Percentiles rank a stretch among this genome's conserved stretches.
phyloP scores from a whole-genome alignment of 208 protist species.

The Plasmodiophora brassicae region DNA sequence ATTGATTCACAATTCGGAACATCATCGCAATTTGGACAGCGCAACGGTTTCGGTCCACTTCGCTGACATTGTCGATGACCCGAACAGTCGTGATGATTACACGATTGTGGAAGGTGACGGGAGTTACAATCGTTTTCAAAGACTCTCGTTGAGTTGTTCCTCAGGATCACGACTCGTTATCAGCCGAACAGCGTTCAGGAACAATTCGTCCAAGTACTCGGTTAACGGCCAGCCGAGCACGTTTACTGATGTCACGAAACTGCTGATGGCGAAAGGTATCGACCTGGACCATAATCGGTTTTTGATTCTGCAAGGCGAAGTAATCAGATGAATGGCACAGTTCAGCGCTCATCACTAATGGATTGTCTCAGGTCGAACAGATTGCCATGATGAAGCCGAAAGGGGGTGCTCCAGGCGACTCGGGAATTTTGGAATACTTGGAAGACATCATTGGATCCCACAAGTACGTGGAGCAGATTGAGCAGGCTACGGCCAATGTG shows the following conservation, averaged over 20 bases:
- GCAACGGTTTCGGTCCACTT: slow-evolving; percentile 95
- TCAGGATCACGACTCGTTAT: slow-evolving; percentile 80
- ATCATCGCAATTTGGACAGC: slow-evolving; percentile 77
- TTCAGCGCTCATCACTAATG: background rate
- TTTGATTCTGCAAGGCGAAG: slow-evolving; percentile 88
- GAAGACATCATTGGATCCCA: slow-evolving; percentile 98
- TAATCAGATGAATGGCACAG: background rate
- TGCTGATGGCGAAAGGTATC: slow-evolving; percentile 88
- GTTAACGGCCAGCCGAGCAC: slow-evolving; percentile 65
- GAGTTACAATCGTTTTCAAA: background rate
- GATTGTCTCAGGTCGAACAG: slow-evolving; percentile 88
- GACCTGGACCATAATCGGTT: slow-evolving; percentile 99
- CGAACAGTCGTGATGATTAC: slow-evolving; percentile 1
- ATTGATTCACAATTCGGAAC: slow-evolving; percentile 96
- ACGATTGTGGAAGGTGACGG: background rate
- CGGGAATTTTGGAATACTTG: slow-evolving; percentile 99
- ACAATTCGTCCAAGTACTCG: slow-evolving; percentile 87
- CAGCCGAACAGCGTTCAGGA: slow-evolving; percentile 74
- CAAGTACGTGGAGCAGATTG: slow-evolving; percentile 81
- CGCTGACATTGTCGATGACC: slow-evolving; percentile 75
- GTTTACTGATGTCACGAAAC: slow-evolving; percentile 64
- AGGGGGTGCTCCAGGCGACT: slow-evolving; percentile 78
- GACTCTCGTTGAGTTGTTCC: background rate
- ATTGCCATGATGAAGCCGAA: slow-evolving; percentile 99
- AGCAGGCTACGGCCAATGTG: slow-evolving; percentile 66